Conservation (phyloP, 495 filamentous ascomycete species). For the Staphylotrichum tortipilum region DNA sequence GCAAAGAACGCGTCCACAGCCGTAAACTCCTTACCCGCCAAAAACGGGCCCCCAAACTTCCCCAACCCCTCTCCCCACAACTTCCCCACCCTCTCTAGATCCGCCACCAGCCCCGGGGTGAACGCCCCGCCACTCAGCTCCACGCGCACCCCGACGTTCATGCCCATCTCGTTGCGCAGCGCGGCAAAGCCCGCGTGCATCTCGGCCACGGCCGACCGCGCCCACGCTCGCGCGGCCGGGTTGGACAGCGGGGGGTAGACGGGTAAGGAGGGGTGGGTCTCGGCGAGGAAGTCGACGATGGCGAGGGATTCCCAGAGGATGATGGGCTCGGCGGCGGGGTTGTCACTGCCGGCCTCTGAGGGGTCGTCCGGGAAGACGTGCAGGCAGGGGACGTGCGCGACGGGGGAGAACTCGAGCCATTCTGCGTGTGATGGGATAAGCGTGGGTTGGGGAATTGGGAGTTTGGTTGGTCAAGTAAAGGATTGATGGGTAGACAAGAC, state of each 20-base stretch:
- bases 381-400: constrained; percentile 26
- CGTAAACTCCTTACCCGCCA: constrained; percentile 31
- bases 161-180: constrained; percentile 35
- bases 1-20: constrained; percentile 37
- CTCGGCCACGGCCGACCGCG: constrained; percentile 41
- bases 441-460: too few relatives aligned
- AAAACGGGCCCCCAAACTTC: constrained; percentile 30
- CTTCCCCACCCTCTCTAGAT: constrained; percentile 25
- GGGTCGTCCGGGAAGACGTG: constrained; percentile 8
- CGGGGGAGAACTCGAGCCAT: constrained; percentile 24
- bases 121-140: constrained; percentile 15
- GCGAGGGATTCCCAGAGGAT: constrained; percentile 44
- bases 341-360: neutral
- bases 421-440: neutral
- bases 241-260: constrained; percentile 40
- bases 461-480: neutral
- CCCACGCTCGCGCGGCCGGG: constrained; percentile 37
- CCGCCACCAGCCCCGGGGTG: constrained; percentile 17
- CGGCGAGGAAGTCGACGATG: constrained; percentile 47
- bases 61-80: constrained; percentile 33
- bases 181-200: constrained; percentile 48
- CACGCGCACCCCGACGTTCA: constrained; percentile 39
- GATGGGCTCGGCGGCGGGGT: neutral
- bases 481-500: neutral
- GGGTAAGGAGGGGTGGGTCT: constrained; percentile 31